Conservation (phyloP, 208 protist genomes). For the Leishmania major region DNA sequence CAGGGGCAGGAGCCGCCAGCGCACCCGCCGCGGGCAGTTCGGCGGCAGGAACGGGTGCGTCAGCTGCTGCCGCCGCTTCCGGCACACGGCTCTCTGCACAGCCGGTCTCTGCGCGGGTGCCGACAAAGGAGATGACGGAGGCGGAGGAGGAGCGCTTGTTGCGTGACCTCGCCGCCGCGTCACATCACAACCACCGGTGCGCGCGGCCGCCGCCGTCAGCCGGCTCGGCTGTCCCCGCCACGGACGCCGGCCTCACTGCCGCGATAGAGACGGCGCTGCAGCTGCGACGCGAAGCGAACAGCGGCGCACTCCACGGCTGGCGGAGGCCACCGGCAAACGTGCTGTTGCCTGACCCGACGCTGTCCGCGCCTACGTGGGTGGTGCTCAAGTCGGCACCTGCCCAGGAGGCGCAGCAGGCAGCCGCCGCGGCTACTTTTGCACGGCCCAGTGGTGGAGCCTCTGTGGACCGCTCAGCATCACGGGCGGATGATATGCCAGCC, state of each 20-base stretch:
- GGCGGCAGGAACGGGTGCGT: background rate
- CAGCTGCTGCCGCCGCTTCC: background rate
- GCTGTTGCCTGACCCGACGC: constrained; percentile 27
- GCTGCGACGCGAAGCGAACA: constrained; percentile 3
- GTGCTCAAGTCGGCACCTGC: constrained; percentile 12
- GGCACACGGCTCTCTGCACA: background rate
- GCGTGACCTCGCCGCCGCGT: constrained; percentile 5
- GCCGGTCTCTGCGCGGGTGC: background rate
- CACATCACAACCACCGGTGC: background rate
- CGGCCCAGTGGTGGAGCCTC: background rate
- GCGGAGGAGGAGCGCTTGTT: constrained; percentile 16
- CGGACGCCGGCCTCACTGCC: background rate
- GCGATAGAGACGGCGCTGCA: constrained; percentile 7
- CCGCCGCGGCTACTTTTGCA: constrained; percentile 3
- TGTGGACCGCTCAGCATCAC: background rate
- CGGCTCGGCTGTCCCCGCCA: background rate
- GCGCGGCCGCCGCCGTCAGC: too few species aligned
- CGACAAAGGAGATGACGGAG: constrained; percentile 9
- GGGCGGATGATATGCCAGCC: background rate
- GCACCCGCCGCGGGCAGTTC: background rate
- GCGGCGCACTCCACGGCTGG: constrained; percentile 26
- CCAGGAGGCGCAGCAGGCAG: constrained; percentile 20
- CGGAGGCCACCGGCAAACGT: constrained; percentile 34
- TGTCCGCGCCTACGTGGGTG: constrained; percentile 9
- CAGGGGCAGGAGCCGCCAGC: background rate